Base-by-base conservation (phyloP, 1,284 basidiomycete species). In the Wallemia ichthyophaga region DNA sequence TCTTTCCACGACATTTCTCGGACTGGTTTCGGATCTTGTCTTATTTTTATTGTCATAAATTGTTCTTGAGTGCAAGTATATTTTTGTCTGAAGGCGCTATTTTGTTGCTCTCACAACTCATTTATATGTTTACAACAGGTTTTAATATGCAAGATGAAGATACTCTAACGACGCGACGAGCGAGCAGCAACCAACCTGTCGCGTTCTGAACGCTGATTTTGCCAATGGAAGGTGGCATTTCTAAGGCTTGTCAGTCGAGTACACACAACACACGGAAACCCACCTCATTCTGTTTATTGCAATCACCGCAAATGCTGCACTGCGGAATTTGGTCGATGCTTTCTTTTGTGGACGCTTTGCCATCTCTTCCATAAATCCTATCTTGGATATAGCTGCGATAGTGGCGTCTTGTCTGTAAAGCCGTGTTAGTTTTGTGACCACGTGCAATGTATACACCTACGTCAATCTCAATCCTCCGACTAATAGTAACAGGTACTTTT, bases 71-170 rank as follows among this genome's bases (percentile, higher is more conserved):
- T 71, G 27, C 72, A 72, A 56, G 61, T 31, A 54, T 61, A 25
- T 23, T 31, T 3, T 59, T 37, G 60, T 94, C 89, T 68, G 83
- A n/a, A n/a, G n/a, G n/a, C n/a, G n/a, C n/a, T n/a, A n/a, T n/a
- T n/a, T n/a, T n/a, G n/a, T n/a, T n/a, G n/a, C n/a, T n/a, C n/a
- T n/a, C n/a, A n/a, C n/a, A n/a, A n/a, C n/a, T n/a, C n/a, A n/a
- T 82, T 80, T 92, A 87, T 64, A 92, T 92, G 1, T 65, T 89
- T 57, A 78, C 62, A 72, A 80, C 59, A 82, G 81, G 0, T 78
- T 85, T 58, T 78, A 78, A 57, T 70, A 82, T 26, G 62, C 71
- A 55, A 55, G 55, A 25, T 25, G 21, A 55, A 48, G 26, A 55
- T 28, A 3, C 2, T 32, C 83, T 80, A 48, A 21, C 37, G 37